Conservation (phyloP, 1,139 yeast species). For the Kluyveromyces sp. region DNA sequence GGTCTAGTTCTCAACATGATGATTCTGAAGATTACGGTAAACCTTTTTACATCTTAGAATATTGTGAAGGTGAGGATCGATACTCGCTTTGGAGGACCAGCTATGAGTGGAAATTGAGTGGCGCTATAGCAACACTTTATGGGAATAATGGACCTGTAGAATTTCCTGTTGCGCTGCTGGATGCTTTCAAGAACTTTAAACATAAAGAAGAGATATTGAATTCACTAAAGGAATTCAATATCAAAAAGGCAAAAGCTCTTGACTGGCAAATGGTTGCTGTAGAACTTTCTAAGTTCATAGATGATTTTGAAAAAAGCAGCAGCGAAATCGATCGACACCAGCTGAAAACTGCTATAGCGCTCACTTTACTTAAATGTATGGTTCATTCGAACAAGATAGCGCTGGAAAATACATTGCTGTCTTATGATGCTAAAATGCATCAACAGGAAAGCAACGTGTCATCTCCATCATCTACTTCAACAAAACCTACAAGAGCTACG, state of each 20-base stretch:
- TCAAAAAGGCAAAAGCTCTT: conserved; percentile 7
- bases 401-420: conserved; percentile 9
- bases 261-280: background rate
- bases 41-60: conserved; percentile 24
- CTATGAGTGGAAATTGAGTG: conserved; percentile 21
- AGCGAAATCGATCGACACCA: conserved; percentile 9
- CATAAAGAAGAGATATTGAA: background rate
- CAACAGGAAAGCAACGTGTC: conserved; percentile 3
- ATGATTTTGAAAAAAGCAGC: background rate
- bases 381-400: conserved; percentile 14
- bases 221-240: conserved; percentile 13
- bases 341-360: conserved; percentile 16
- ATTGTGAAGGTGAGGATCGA: conserved; percentile 14
- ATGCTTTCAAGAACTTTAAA: background rate
- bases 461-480: background rate
- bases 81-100: conserved; percentile 24
- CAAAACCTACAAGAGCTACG: background rate
- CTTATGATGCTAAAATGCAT: conserved; percentile 14
- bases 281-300: background rate
- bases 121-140: conserved; percentile 15
- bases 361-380: conserved; percentile 18
- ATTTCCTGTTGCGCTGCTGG: background rate
- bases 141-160: background rate
- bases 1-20: conserved; percentile 13
- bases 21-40: conserved; percentile 10